phyloP scores from a whole-genome alignment of 306 rosid genomes.

The Canavalia ensiformis region DNA sequence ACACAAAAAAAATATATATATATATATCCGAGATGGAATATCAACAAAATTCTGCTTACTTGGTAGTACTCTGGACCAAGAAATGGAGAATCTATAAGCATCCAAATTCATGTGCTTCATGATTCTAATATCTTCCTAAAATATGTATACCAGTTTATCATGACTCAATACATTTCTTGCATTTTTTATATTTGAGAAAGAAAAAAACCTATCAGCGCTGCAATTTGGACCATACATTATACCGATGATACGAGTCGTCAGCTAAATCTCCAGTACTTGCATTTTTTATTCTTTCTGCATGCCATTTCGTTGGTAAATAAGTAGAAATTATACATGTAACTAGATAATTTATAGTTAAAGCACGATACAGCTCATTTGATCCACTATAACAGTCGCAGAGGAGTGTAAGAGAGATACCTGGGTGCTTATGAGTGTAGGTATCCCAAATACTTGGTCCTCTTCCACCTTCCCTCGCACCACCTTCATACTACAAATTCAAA shows the following conservation, averaged over 20 bases:
- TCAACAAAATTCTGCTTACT: slow-evolving; percentile 54
- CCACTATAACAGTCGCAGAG: background rate
- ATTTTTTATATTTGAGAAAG: background rate
- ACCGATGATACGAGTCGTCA: slow-evolving; percentile 57
- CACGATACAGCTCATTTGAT: background rate
- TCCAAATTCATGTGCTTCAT: slow-evolving; percentile 69
- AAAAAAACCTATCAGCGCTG: background rate
- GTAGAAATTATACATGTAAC: slow-evolving; percentile 25
- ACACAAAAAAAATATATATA: background rate
- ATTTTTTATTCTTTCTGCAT: slow-evolving; percentile 61
- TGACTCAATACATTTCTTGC: background rate
- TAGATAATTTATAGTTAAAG: background rate
- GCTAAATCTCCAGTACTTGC: slow-evolving; percentile 59
- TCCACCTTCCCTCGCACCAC: slow-evolving; percentile 61
- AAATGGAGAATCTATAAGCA: slow-evolving; percentile 62
- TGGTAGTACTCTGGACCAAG: slow-evolving; percentile 68
- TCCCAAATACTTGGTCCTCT: slow-evolving; percentile 55
- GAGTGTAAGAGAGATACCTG: slow-evolving; percentile 32
- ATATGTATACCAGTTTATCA: slow-evolving; percentile 32
- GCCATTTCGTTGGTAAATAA: slow-evolving; percentile 32
- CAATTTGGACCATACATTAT: slow-evolving; percentile 49
- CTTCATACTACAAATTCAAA: slow-evolving; percentile 57
- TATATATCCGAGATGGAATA: background rate
- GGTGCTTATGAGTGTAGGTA: slow-evolving; percentile 50
- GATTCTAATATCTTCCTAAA: slow-evolving; percentile 73